phyloP scores from a whole-genome alignment of 306 rosid genomes.

The Leucaena leucocephala region DNA sequence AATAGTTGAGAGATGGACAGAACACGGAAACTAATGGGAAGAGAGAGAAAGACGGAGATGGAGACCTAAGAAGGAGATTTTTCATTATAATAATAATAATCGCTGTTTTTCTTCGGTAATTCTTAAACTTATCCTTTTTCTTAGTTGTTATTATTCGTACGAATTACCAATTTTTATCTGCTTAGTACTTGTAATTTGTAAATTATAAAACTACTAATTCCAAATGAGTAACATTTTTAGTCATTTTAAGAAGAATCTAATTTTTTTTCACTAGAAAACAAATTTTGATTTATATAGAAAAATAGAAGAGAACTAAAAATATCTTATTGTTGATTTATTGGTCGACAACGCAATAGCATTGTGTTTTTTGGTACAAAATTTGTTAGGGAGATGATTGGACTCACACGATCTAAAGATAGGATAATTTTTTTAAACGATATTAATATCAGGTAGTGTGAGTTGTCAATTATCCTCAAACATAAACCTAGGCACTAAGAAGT shows the following conservation, averaged over 20 bases:
- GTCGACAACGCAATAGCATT: too few relatives aligned
- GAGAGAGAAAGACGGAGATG: constrained; percentile 29
- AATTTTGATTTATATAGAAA: neutral
- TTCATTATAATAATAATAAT: constrained; percentile 30
- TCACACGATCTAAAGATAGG: too few relatives aligned
- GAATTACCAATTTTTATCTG: neutral
- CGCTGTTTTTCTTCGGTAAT: constrained; percentile 19
- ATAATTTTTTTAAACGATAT: too few relatives aligned
- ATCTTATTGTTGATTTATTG: too few relatives aligned
- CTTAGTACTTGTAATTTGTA: neutral
- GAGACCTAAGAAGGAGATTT: constrained; percentile 26
- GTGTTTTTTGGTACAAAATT: too few relatives aligned
- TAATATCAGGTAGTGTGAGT: too few relatives aligned
- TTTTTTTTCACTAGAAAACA: neutral
- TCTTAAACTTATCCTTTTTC: constrained; percentile 17
- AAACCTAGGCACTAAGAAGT: too few relatives aligned
- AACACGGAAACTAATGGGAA: neutral
- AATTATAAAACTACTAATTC: neutral
- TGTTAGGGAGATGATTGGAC: too few relatives aligned
- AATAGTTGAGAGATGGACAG: constrained; percentile 37
- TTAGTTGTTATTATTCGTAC: neutral
- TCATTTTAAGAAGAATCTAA: neutral
- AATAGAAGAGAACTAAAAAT: too few relatives aligned
- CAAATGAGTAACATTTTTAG: neutral
- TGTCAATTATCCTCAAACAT: too few relatives aligned